Evolutionary conservation across 2,329 filamentous ascomycete species (phyloP).

Genomic region (Gliomastix tumulicola): DNA sequence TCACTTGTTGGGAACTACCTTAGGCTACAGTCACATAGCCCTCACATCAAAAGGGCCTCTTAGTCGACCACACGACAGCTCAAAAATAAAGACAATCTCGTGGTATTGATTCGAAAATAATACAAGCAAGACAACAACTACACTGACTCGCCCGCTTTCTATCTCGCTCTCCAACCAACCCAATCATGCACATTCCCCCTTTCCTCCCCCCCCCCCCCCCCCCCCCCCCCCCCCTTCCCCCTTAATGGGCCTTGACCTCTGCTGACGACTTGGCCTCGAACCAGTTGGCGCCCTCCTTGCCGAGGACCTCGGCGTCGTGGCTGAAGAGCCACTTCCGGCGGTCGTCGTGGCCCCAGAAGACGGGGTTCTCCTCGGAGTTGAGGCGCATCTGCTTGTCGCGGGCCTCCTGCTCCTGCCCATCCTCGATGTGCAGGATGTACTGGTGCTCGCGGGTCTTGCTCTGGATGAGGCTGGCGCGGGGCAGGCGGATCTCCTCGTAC

Average conservation of each 20-base stretch:
- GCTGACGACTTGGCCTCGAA: neutral
- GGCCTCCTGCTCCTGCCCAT: conserved; percentile 46
- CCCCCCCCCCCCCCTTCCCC: no score
- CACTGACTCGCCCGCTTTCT: no score
- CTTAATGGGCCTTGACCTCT: neutral
- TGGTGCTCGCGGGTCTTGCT: conserved; percentile 30
- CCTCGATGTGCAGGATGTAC: conserved; percentile 50
- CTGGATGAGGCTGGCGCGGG: conserved; percentile 10
- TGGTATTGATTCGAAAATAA: no score
- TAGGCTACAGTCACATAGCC: no score
- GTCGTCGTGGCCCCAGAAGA: conserved; percentile 8
- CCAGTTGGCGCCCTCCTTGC: conserved; percentile 6
- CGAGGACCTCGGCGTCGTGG: conserved; percentile 7
- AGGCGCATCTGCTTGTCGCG: conserved; percentile 27
- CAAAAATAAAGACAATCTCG: no score
- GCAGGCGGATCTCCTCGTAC: conserved; percentile 10
- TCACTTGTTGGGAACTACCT: no score
- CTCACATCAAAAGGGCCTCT: no score
- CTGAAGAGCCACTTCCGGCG: conserved; percentile 8
- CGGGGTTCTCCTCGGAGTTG: conserved; percentile 5
- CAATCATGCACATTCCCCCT: no score
- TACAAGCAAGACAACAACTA: no score
- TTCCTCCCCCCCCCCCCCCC: no score
- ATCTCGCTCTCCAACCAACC: no score
- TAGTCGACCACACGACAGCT: no score